Base-by-base conservation (phyloP, 306 rosid species). In the Corylus avellana region DNA sequence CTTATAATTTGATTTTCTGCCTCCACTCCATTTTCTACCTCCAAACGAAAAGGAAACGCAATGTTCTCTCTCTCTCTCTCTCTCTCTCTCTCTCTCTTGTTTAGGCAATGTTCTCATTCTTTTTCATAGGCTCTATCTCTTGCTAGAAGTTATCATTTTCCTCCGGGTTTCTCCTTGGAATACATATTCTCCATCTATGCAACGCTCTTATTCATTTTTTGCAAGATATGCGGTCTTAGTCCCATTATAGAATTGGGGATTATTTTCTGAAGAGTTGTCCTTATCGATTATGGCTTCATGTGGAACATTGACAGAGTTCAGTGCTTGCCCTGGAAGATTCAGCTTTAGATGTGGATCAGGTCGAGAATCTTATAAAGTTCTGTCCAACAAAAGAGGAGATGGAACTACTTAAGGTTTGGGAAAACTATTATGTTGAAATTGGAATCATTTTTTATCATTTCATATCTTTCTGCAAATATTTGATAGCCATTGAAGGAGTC, bases 311-410 rank as follows among this genome's bases (percentile, higher is more conserved):
- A 74, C 87, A 94, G 97, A 81, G 80, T 84, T 91, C 94, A 25
- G 97, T 94, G 82, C 89, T 94, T 82, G 91, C 85, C 77, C 86
- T 94, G 72, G 97, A 94, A 75, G 97, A 94, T 58, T 83, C 96
- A 32, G 90, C 89, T 2, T 74, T 94, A 37, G 98, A 92, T 85
- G 82, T 56, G 55, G 97, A 89, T 85, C 97, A 88, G 85, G 94
- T 92, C 78, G 98, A 94, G 84, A 94, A 94, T 83, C 92, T 94
- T 71, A 83, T 94, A 78, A 94, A 94, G 87, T 94, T 90, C 78
- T 92, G 98, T 85, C 98, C 98, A 35, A 88, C 92, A 29, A 87
- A 91, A 87, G 97, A 92, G 93, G 98, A 94, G 89, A 92, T 94
- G 87, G 94, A 94, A 82, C 53, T 88, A 77, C 90, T 94, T 62